Percentiles rank a stretch among this genome's conserved stretches.
These are phyloP conservation scores for Dactylellina sp. DNA, from an alignment of 2,329 filamentous ascomycete genomes.

Conservation along the genomic window DNA sequence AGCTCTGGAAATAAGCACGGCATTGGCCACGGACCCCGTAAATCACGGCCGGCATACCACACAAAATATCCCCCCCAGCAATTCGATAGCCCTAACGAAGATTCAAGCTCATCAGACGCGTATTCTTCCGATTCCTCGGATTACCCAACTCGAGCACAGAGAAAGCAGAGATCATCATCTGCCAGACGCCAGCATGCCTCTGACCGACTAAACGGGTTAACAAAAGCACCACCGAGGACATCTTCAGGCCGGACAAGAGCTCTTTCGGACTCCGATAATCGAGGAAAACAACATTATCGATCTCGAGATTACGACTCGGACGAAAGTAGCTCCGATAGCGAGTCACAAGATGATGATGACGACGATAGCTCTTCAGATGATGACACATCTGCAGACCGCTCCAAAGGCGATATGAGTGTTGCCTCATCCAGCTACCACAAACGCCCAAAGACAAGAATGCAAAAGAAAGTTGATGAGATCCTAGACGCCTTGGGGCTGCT, in stretches of 20 bases:
- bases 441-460: conserved; percentile 30
- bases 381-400: conserved; percentile 17
- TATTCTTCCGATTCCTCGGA: conserved; percentile 19
- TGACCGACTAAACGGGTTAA: conserved; percentile 26
- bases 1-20: conserved; percentile 2
- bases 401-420: conserved; percentile 40
- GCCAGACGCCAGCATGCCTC: conserved; percentile 38
- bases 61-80: conserved; percentile 4
- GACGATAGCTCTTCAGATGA: conserved; percentile 5
- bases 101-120: conserved; percentile 23
- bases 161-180: conserved; percentile 26
- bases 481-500: conserved; percentile 44
- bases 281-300: conserved; percentile 15
- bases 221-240: neutral
- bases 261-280: conserved; percentile 28
- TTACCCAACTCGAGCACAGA: neutral
- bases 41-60: conserved; percentile 3
- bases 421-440: conserved; percentile 35
- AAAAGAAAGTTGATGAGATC: conserved; percentile 46
- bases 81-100: too few species aligned
- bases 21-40: neutral
- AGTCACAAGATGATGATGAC: neutral
- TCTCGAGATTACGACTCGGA: conserved; percentile 20
- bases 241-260: neutral
- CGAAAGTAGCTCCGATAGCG: conserved; percentile 6